phyloP scores from a whole-genome alignment of 495 filamentous ascomycete genomes.

The Talaromyces nanjingensis region DNA sequence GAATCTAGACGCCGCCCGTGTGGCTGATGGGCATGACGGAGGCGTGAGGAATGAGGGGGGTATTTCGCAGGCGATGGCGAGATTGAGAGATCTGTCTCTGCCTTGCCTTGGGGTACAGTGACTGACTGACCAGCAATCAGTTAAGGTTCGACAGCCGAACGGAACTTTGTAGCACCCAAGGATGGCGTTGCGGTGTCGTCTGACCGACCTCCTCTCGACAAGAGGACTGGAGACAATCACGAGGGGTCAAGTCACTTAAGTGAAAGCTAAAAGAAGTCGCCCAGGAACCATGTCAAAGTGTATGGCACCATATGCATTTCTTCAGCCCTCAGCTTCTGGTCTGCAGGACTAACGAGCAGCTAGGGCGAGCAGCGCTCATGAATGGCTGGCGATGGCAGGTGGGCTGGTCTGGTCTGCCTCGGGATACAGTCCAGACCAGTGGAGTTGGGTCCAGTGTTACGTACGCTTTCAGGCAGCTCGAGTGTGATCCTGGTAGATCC shows the following conservation, averaged over 20 bases:
- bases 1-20: slow-evolving; percentile 3
- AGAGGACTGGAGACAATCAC: neutral
- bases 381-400: neutral
- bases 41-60: slow-evolving; percentile 1
- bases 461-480: neutral
- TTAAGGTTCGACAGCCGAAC: neutral
- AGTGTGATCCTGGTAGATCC: neutral
- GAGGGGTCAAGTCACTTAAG: neutral
- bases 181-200: neutral
- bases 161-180: neutral
- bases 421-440: slow-evolving; percentile 2
- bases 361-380: neutral
- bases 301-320: neutral
- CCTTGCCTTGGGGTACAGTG: neutral
- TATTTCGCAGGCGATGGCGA: neutral
- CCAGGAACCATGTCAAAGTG: neutral
- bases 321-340: neutral
- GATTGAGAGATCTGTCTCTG: neutral
- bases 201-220: neutral
- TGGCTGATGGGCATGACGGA: slow-evolving; percentile 4
- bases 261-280: neutral
- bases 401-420: slow-evolving; percentile 1
- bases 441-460: neutral
- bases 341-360: slow-evolving; percentile 1
- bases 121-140: neutral